These are phyloP conservation scores for Beta macrorhiza DNA, from an alignment of 179 eudicot genomes.

Conservation along the genomic window DNA sequence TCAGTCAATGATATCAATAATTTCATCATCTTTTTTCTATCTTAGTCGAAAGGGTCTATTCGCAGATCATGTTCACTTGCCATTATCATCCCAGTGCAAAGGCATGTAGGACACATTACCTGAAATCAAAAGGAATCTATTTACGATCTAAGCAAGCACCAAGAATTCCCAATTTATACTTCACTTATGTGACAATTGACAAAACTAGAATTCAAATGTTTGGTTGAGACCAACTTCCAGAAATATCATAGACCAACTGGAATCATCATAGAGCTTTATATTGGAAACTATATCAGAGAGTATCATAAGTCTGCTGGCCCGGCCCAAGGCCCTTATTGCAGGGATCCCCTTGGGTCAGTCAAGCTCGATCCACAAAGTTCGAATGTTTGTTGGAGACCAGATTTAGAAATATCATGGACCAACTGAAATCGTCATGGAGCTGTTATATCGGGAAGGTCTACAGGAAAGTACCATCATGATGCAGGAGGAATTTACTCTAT, in stretches of 20 bases:
- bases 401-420: neutral
- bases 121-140: neutral
- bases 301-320: neutral
- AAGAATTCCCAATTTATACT: no score
- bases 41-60: no score
- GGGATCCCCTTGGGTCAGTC: no score
- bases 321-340: no score
- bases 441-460: neutral
- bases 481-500: neutral
- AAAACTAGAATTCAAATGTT: neutral
- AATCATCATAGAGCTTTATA: neutral
- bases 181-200: neutral
- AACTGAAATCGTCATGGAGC: neutral
- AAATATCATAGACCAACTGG: neutral
- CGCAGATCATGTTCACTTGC: no score
- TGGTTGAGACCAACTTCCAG: no score
- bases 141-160: neutral
- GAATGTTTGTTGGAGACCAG: no score
- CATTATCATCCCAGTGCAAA: constrained; percentile 1
- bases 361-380: no score
- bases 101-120: no score
- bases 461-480: neutral
- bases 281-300: neutral
- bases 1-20: no score
- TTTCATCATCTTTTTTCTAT: no score